phyloP scores from a whole-genome alignment of 306 rosid genomes.

The Albizia julibrissin region DNA sequence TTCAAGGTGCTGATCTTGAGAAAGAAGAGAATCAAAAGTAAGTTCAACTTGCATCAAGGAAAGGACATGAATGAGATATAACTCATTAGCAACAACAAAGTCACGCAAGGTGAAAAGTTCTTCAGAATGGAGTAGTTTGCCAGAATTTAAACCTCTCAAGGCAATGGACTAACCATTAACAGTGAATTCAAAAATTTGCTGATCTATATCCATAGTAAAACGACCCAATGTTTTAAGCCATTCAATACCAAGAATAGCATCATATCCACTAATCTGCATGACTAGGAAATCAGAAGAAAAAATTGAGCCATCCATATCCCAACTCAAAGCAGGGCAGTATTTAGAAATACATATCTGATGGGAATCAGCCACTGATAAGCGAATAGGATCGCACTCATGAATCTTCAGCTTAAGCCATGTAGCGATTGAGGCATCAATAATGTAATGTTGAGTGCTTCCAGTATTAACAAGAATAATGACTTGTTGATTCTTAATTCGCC shows the following conservation, averaged over 20 bases:
- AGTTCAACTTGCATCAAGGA: accelerated
- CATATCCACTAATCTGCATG: not conserved
- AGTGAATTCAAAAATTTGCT: no score
- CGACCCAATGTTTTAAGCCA: no score
- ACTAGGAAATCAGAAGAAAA: not conserved
- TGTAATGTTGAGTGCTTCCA: not conserved
- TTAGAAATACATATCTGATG: not conserved
- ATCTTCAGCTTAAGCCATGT: no score
- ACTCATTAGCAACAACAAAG: not conserved
- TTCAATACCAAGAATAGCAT: no score
- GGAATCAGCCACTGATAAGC: not conserved
- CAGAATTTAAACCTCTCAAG: no score
- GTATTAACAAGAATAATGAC: no score
- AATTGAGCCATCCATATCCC: not conserved
- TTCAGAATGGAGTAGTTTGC: no score
- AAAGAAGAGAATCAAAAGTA: accelerated
- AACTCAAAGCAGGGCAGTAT: not conserved
- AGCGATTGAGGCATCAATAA: not conserved
- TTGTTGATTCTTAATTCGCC: not conserved
- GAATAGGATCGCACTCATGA: no score
- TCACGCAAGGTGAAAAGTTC: accelerated
- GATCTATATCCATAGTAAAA: no score
- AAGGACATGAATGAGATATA: not conserved
- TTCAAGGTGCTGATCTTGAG: accelerated
- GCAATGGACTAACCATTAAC: accelerated